Base-by-base conservation (phyloP, 805 yeast species). In the Teunomyces atbi region DNA sequence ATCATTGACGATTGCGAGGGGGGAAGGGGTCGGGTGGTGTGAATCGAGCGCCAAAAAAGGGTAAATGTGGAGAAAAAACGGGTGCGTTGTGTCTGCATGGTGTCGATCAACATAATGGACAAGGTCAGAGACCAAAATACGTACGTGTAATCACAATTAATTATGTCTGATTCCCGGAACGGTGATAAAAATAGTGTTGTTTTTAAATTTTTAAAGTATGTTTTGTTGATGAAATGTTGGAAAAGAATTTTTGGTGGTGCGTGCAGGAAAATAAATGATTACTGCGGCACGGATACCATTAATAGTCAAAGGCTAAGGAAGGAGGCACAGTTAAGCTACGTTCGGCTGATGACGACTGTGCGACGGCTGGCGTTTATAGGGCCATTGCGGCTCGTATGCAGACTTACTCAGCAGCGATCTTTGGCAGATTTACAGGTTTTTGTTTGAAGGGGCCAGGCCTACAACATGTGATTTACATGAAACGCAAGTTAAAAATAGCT, bases 211-310 rank as follows among this genome's bases (percentile, higher is more conserved):
- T 36, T 36, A n/a, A 19, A 26, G 28, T 36, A 26, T 36, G 37
- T 36, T 30, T 36, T 36, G 39, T 36, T 36, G 39, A 36, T 36
- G 39, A 26, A 19, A n/a, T 36, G 39, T 36, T 36, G 39, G 39
- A 36, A 36, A 21, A 30, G 33, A 21, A 36, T 19, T 36, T 36
- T 36, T 36, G 27, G 12, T 5, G 20, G 28, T 19, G 23, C 13
- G 10, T 36, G 39, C 39, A 20, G 16, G 39, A 21, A 21, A 15
- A 21, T 6, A 5, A n/a, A 12, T 13, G 18, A 7, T 30, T 36
- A 21, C 39, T 21, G 39, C 39, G 39, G 39, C 39, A 21, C 18
- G 38, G 38, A 20, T 12, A 20, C 15, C 8, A 34, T n/a, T n/a
- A 11, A 19, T 19, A 5, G 20, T 19, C 20, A 19, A 19, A 19